A percentile compares a stretch with the other conserved stretches of the same genome.
phyloP scores from a whole-genome alignment of 129 eudicot species.

The Flaveria linearis region DNA sequence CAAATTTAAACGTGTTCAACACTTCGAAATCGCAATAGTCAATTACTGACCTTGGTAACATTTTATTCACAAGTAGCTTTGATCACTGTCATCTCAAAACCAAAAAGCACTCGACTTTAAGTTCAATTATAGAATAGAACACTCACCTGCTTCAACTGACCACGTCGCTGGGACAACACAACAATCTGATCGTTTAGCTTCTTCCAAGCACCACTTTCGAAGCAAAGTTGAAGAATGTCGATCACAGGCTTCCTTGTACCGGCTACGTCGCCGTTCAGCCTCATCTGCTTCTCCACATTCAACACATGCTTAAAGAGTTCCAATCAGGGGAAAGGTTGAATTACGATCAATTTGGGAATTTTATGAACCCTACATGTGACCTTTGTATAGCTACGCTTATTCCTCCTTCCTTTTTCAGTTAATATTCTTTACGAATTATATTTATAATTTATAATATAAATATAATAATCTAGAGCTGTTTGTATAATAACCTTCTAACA shows the following conservation, averaged over 20 bases:
- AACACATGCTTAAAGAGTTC: slow-evolving; percentile 15
- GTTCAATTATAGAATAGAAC: neutral
- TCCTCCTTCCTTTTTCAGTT: neutral
- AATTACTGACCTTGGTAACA: neutral
- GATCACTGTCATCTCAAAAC: slow-evolving; percentile 18
- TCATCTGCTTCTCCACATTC: slow-evolving; percentile 86
- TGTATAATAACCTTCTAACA: no score
- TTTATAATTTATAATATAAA: neutral
- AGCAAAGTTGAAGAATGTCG: no score
- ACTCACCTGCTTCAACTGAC: slow-evolving; percentile 77
- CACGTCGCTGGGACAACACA: slow-evolving; percentile 84
- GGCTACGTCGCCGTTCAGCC: slow-evolving; percentile 73
- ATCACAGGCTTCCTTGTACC: slow-evolving; percentile 81
- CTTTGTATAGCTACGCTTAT: no score
- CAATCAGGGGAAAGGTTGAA: slow-evolving; percentile 7
- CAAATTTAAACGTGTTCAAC: no score
- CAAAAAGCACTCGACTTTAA: slow-evolving; percentile 2
- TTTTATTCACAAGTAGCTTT: neutral
- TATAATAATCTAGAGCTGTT: no score
- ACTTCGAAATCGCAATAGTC: no score
- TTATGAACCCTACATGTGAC: slow-evolving; percentile 42
- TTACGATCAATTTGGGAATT: neutral
- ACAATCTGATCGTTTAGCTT: slow-evolving; percentile 87
- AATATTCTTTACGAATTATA: no score
- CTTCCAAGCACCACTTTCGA: slow-evolving; percentile 79